Evolutionary conservation across 257 asterid species (phyloP).

Genomic region (Capsicum chinense): DNA sequence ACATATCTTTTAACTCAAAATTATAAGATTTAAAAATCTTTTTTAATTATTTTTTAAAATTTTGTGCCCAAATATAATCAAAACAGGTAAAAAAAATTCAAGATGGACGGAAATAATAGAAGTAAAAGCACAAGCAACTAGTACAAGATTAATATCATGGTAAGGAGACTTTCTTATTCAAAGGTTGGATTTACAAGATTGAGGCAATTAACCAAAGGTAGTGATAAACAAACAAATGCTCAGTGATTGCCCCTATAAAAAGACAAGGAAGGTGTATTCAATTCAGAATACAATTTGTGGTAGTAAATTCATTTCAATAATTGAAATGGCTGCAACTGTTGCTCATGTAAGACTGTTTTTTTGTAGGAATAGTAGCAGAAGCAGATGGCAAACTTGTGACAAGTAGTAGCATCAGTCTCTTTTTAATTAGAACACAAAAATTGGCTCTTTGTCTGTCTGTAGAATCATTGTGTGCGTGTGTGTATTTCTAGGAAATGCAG

Average conservation of each 20-base stretch:
- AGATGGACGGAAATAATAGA: too few species aligned
- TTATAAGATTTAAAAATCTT: too few species aligned
- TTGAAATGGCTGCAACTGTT: slow-evolving; percentile 8
- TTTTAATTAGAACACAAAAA: neutral
- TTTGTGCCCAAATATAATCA: too few species aligned
- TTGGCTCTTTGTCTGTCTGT: neutral
- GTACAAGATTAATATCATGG: too few species aligned
- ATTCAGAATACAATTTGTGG: neutral
- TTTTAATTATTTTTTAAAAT: too few species aligned
- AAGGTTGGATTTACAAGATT: slow-evolving; percentile 39
- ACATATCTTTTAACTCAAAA: too few species aligned
- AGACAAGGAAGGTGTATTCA: neutral
- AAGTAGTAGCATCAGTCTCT: neutral
- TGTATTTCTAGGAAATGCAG: neutral
- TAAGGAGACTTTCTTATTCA: too few species aligned
- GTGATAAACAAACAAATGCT: slow-evolving; percentile 34
- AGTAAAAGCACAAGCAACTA: too few species aligned
- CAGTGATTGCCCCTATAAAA: neutral
- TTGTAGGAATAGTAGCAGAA: neutral
- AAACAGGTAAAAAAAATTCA: too few species aligned
- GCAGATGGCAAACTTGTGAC: neutral
- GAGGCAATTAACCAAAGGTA: slow-evolving; percentile 48
- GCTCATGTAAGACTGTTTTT: neutral
- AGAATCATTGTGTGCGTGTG: neutral
- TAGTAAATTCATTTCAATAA: neutral